Conservation (phyloP, 345 rosid species). For the Syzygium aqueum region DNA sequence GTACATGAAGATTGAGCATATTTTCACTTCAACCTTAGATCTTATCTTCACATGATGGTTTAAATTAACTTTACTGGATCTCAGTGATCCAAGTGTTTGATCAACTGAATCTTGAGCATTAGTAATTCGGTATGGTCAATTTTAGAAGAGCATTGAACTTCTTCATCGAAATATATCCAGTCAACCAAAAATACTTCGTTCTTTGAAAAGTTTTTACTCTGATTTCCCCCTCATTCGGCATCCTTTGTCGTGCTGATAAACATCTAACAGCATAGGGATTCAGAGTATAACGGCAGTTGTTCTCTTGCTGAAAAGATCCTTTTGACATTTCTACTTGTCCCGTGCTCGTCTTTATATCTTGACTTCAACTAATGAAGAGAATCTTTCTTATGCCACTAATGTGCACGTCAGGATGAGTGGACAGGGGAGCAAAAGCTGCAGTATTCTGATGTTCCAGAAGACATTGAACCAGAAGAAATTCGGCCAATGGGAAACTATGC, state of each 20-base stretch:
- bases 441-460: constrained; percentile 65
- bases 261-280: not conserved
- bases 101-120: not conserved
- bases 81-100: not conserved
- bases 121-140: not conserved
- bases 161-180: not conserved
- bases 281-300: not conserved
- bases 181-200: accelerated
- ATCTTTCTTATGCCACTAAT: not conserved
- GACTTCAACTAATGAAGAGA: not conserved
- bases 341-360: not conserved
- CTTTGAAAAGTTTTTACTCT: not conserved
- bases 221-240: not conserved
- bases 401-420: constrained; percentile 70
- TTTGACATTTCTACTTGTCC: not conserved
- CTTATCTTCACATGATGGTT: not conserved
- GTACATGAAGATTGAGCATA: not conserved
- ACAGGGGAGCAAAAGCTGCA: constrained; percentile 84
- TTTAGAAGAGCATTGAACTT: not conserved
- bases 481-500: constrained; percentile 98
- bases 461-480: constrained; percentile 84
- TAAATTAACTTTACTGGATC: not conserved
- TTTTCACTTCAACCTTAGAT: not conserved
- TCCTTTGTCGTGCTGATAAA: not conserved
- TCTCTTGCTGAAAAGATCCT: not conserved